Percentiles rank a stretch among this genome's conserved stretches.
phyloP scores from a whole-genome alignment of 192 early-diverging fungal species.

The Funneliformis geosporum region DNA sequence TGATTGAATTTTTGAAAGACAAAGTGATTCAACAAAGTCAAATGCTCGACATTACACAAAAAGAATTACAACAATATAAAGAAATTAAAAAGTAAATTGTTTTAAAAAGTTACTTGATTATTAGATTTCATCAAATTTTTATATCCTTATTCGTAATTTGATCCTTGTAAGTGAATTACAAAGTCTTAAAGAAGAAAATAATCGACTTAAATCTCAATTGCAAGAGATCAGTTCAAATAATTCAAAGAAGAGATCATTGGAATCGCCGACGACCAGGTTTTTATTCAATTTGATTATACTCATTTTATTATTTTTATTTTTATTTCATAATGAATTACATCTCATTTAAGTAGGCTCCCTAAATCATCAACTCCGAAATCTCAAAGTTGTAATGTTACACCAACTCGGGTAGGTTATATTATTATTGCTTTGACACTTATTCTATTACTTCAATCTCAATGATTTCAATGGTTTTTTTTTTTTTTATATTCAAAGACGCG shows the following conservation, averaged over 20 bases:
- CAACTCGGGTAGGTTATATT: neutral
- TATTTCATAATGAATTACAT: neutral
- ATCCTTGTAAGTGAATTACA: conserved; percentile 7
- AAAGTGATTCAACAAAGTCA: conserved; percentile 31
- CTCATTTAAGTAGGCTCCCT: neutral
- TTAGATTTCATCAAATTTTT: neutral
- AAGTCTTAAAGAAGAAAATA: conserved; percentile 18
- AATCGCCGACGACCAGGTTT: neutral
- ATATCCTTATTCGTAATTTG: neutral
- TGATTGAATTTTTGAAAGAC: conserved; percentile 27
- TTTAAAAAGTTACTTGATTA: neutral
- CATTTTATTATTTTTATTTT: too few species aligned
- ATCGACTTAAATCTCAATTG: conserved; percentile 17
- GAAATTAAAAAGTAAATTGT: conserved; percentile 30
- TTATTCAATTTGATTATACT: neutral
- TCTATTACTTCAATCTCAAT: neutral
- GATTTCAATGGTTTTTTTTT: neutral
- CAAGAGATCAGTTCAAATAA: neutral
- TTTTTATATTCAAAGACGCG: neutral
- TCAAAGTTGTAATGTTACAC: neutral
- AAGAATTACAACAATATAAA: conserved; percentile 28
- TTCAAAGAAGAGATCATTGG: neutral
- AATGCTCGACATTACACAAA: conserved; percentile 31
- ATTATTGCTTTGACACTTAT: neutral
- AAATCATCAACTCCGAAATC: neutral